Evolutionary conservation across 345 rosid species (phyloP), one percentile per base, ranked within the genome.

Genomic region (Excoecaria agallocha): DNA sequence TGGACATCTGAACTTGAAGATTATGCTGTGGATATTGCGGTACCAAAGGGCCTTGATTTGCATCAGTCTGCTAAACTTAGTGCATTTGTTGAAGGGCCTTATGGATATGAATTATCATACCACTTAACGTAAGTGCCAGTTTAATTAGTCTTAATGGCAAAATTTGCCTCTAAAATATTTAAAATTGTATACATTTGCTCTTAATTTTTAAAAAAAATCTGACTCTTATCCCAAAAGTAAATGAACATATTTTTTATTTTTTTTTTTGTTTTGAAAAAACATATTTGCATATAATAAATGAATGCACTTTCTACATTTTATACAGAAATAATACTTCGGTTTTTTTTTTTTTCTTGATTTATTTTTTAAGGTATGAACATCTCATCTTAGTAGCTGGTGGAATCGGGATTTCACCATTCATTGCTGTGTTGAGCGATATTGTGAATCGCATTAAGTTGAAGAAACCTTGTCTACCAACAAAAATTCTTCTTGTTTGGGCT

Each of bases 351-450:
- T n/a, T n/a, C n/a, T n/a, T n/a, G n/a, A n/a, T n/a, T n/a, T n/a
- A n/a, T n/a, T n/a, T n/a, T n/a, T n/a, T n/a, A n/a, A n/a, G 97
- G 87, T 92, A 92, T 25, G 91, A 90, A 81, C 86, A 88, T 86
- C 86, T 94, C 48, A 70, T 94, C 46, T 80, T 92, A 75, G 93
- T 94, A 12, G 98, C 96, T 2, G 97, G 98, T 65, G 97, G 98
- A 67, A 92, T 90, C 39, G 98, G 97, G 58, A 89, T 94, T 71
- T 86, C 97, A 7, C 98, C 98, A 0, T 88, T 94, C 84, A 68
- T 94, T 50, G 97, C 96, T 41, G 84, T 94, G 74, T n/a, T 92
- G 82, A 88, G 92, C 37, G 95, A 94, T 68, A 76, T 94, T 78
- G 74, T 90, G 62, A 92, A 87, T 75, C 86, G 94, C 12, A 66